A percentile compares a stretch with the other conserved stretches of the same genome.
phyloP scores from a whole-genome alignment of 306 rosid species.

The Benincasa hispida region DNA sequence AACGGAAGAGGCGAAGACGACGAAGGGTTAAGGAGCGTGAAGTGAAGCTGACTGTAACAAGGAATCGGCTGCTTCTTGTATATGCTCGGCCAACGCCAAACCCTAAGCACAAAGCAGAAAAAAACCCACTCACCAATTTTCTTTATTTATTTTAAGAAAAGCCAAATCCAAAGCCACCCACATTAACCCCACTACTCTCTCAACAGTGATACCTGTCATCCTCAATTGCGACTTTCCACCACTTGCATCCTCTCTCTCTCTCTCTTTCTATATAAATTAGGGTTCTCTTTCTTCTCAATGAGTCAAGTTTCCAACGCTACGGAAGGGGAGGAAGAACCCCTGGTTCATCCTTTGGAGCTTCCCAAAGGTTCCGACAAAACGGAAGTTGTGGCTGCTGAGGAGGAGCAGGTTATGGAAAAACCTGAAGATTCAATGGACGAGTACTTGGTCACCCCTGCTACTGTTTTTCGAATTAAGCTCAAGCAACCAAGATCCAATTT shows the following conservation, averaged over 20 bases:
- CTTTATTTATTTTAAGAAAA: background rate
- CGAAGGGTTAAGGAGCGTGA: background rate
- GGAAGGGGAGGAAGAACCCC: conserved; percentile 49
- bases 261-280: conserved; percentile 32
- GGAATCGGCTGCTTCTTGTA: conserved; percentile 2
- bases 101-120: conserved; percentile 3
- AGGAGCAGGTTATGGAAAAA: conserved; percentile 20
- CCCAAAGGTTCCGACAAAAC: conserved; percentile 28
- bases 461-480: conserved; percentile 65
- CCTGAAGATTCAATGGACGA: conserved; percentile 60
- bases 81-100: background rate
- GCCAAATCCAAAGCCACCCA: conserved; percentile 16
- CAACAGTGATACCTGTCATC: conserved; percentile 89
- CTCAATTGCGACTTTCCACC: conserved; percentile 94
- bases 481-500: conserved; percentile 59
- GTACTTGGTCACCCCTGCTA: conserved; percentile 44
- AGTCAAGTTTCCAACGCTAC: conserved; percentile 42
- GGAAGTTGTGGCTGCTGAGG: conserved; percentile 26
- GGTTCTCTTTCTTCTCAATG: conserved; percentile 41
- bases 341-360: conserved; percentile 32
- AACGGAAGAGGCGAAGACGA: background rate
- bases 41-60: background rate
- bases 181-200: conserved; percentile 40
- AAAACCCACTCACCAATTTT: background rate
- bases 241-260: conserved; percentile 19